Conservation (phyloP, 805 yeast species). For the Henningerozyma blattae region DNA sequence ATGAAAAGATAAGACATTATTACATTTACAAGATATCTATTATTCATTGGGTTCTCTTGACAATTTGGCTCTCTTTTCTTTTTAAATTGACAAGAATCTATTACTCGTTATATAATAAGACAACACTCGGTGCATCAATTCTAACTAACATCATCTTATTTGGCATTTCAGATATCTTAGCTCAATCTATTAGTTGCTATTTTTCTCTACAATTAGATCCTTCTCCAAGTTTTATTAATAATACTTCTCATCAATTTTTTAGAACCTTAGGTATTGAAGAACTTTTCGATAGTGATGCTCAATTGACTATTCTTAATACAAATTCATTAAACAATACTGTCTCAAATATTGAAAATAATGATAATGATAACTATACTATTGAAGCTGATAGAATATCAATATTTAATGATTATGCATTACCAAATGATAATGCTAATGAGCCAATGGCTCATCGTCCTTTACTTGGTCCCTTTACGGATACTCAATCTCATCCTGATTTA, state of each 20-base stretch:
- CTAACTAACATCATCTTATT: constrained; percentile 69
- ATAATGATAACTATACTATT: not conserved
- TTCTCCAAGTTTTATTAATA: constrained; percentile 11
- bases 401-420: constrained; percentile 19
- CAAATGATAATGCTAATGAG: not conserved
- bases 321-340: not conserved
- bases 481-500: constrained; percentile 3
- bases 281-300: not conserved
- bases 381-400: constrained; percentile 17
- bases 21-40: constrained; percentile 40
- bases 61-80: constrained; percentile 36
- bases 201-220: constrained; percentile 12
- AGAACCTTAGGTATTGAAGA: not conserved
- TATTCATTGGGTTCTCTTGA: constrained; percentile 42
- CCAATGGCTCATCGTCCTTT: not conserved
- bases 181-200: constrained; percentile 53
- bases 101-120: constrained; percentile 46
- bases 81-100: constrained; percentile 45
- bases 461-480: constrained; percentile 1
- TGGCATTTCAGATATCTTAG: constrained; percentile 86
- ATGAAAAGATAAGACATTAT: not conserved
- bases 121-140: constrained; percentile 66
- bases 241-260: constrained; percentile 4
- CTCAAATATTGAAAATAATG: not conserved
- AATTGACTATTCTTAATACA: not conserved